Evolutionary conservation across 2,329 filamentous ascomycete species (phyloP), one percentile per base, ranked within the genome.

Genomic region (Daldinia sp.): DNA sequence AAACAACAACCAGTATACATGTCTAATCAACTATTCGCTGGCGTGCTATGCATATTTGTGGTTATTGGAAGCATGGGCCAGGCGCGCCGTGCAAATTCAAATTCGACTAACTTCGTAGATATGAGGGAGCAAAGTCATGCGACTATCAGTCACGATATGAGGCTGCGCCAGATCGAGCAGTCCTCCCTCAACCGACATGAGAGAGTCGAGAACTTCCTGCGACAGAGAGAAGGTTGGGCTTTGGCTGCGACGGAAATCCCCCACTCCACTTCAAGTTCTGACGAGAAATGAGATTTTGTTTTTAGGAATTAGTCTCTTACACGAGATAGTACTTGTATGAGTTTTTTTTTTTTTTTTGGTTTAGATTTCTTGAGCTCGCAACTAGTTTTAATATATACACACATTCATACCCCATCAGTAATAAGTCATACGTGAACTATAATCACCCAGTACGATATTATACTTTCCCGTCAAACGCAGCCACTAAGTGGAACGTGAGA

Each of bases 21-120:
- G 81, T 92, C 91, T 65, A 97, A 97, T 76, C 88, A 89, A 46
- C 86, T 89, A 12, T 98, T 98, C 77, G 87, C 91, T 6, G 83
- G 88, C 5, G 80, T 97, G n/a, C 82, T 98, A 2, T 82, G 93
- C 33, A 80, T 90, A 3, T 84, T 94, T 39, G 88, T 92, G 12
- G 81, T 92, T 10, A 80, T 94, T 10, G 93, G 90, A 0, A 89
- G 89, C 18, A 86, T 93, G 67, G 86, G 89, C 10, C 93, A 97
- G 79, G 89, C 89, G 39, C 89, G 88, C 2, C 86, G 92, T 68
- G 90, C 92, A 12, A 89, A 87, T 44, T 85, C 86, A 35, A 86
- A 88, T 63, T 88, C 90, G 1, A 81, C 85, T 7, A 86, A 85
- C 30, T 84, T 93, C 51, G 81, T 94, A 50, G 90, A 92, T 69